These are phyloP conservation scores for Heliosperma pusillum DNA, from an alignment of 148 eudicot genomes.

Conservation along the genomic window DNA sequence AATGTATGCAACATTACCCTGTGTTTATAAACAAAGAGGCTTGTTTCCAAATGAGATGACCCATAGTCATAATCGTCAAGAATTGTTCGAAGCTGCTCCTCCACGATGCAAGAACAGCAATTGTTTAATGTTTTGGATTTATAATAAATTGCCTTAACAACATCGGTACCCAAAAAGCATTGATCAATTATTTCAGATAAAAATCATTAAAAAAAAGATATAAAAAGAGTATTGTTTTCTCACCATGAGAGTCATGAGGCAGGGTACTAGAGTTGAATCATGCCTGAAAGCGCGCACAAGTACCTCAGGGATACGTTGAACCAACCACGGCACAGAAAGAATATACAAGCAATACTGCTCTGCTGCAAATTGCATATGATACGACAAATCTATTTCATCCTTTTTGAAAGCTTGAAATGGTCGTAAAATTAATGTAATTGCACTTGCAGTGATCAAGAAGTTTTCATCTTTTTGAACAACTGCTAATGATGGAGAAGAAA, in stretches of 20 bases:
- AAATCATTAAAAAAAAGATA: not conserved
- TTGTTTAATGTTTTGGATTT: conserved; percentile 1
- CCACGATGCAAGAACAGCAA: not conserved
- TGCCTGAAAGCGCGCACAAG: conserved; percentile 81
- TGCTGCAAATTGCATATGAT: conserved; percentile 49
- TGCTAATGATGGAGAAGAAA: conserved; percentile 38
- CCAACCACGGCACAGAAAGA: conserved; percentile 82
- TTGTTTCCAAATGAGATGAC: not conserved
- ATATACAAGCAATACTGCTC: conserved; percentile 60
- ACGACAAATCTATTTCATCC: conserved; percentile 31
- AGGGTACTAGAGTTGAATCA: conserved; percentile 59
- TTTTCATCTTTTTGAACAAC: conserved; percentile 53
- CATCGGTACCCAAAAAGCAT: not conserved
- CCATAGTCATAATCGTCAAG: not conserved
- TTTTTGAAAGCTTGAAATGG: conserved; percentile 53
- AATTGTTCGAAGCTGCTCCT: not conserved
- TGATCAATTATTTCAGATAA: not conserved
- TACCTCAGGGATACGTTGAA: conserved; percentile 67
- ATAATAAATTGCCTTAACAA: not conserved
- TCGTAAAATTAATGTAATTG: conserved; percentile 66
- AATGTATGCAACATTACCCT: not conserved
- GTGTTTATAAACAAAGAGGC: conserved; percentile 1
- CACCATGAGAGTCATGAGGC: conserved; percentile 82
- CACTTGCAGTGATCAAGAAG: conserved; percentile 84
- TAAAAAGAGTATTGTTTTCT: conserved; percentile 28